Evolutionary conservation across 2,329 filamentous ascomycete species (phyloP).

Genomic region (Alternaria ethzedia): DNA sequence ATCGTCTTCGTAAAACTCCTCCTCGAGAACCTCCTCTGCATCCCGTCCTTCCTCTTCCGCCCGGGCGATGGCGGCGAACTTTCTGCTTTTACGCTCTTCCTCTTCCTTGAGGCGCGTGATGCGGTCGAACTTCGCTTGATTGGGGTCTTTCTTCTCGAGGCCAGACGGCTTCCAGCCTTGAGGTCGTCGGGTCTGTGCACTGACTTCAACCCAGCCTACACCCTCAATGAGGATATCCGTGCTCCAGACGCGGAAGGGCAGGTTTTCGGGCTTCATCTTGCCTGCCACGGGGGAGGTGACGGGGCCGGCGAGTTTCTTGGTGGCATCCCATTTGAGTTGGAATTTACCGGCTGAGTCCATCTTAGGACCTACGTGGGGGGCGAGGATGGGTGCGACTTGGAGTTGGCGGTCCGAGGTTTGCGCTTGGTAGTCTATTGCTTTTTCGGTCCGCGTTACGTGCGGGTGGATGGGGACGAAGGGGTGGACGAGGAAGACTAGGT

Average conservation of each 20-base stretch:
- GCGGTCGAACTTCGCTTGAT: slow-evolving; percentile 29
- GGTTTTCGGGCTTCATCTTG: slow-evolving; percentile 67
- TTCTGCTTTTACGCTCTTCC: slow-evolving; percentile 21
- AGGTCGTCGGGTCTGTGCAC: slow-evolving; percentile 72
- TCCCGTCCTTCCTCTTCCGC: slow-evolving; percentile 19
- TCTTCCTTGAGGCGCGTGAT: slow-evolving; percentile 8
- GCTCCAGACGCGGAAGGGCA: slow-evolving; percentile 81
- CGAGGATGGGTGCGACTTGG: slow-evolving; percentile 67
- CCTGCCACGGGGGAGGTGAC: slow-evolving; percentile 69
- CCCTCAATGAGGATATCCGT: slow-evolving; percentile 90
- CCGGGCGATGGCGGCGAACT: slow-evolving; percentile 24
- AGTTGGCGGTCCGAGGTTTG: slow-evolving; percentile 62
- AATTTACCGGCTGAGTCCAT: slow-evolving; percentile 71
- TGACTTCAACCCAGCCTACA: slow-evolving; percentile 90
- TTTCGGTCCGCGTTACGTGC: slow-evolving; percentile 80
- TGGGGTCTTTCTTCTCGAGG: slow-evolving; percentile 58
- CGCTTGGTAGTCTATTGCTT: slow-evolving; percentile 75
- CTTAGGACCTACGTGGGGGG: slow-evolving; percentile 44
- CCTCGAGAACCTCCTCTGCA: slow-evolving; percentile 41
- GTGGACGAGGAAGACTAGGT: slow-evolving; percentile 76
- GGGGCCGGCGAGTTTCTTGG: slow-evolving; percentile 76
- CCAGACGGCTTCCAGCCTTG: slow-evolving; percentile 39
- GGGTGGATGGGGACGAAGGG: slow-evolving; percentile 80
- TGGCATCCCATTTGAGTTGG: slow-evolving; percentile 80
- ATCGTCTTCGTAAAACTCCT: slow-evolving; percentile 25